Conservation (phyloP, 179 eudicot species). For the Carnegiea gigantea region DNA sequence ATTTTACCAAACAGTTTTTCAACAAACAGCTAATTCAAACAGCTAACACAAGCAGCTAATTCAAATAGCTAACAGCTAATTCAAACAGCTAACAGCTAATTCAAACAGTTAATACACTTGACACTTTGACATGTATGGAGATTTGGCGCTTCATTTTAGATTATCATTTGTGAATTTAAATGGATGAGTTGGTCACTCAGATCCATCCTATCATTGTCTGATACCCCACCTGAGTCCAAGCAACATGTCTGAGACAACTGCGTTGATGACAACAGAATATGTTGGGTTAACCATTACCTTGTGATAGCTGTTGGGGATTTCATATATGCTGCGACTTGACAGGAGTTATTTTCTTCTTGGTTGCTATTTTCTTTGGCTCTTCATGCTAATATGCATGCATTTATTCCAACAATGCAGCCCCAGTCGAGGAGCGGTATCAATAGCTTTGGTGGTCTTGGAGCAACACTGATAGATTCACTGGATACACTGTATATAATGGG, state of each 20-base stretch:
- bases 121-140: not conserved
- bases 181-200: not conserved
- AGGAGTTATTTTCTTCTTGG: not conserved
- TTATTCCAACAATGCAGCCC: constrained; percentile 52
- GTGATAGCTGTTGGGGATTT: not conserved
- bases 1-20: too few relatives aligned
- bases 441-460: constrained; percentile 99
- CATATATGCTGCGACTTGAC: not conserved
- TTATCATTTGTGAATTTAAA: not conserved
- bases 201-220: not conserved
- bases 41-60: too few relatives aligned
- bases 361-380: not conserved
- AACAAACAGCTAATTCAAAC: too few relatives aligned
- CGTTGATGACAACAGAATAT: not conserved
- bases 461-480: constrained; percentile 88
- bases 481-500: constrained; percentile 99
- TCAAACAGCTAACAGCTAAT: too few relatives aligned
- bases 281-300: not conserved
- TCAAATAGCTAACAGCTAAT: too few relatives aligned
- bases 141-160: not conserved
- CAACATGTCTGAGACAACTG: not conserved
- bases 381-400: constrained; percentile 1
- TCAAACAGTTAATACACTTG: too few relatives aligned
- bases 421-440: constrained; percentile 87
- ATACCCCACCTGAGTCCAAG: not conserved